Base-by-base conservation (phyloP, 768 basidiomycete species). In the Cubamyces lactineus region DNA sequence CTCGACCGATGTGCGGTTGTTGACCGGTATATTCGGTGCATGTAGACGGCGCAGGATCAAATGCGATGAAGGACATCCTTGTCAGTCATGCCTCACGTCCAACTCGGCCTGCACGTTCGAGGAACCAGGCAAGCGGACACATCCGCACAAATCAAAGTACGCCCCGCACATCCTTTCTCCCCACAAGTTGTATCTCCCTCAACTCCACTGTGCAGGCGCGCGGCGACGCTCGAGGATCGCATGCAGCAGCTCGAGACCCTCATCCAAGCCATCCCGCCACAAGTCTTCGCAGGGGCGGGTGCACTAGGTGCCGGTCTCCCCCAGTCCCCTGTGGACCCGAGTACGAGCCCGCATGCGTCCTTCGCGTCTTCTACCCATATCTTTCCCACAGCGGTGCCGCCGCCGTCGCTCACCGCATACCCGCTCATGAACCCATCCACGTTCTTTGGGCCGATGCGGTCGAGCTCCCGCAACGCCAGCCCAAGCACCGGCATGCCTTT, bases 31-130 rank as follows among this genome's bases (percentile, higher is more conserved):
- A 47, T 34, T 47, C 52, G 30, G 64, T 41, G 67, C 66, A 47
- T 42, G 16, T 66, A 93, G 91, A 19, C 89, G 91, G 56, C 80
- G 92, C 68, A 79, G 92, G 69, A 94, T 94, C 72, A 91, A 91
- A 69, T 94, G 92, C 70, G 92, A 94, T 67, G 92, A 94, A 72
- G 92, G 92, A 0, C 91, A 92, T 70, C 92, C 92, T 38, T 94
- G 91, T 73, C 90, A 93, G 75, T 90, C 91, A 13, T 94, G 92
- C 73, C 74, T 92, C n/a, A 87, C 88, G 6, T 89, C 91, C 12
- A 89, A 82, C 69, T 91, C 91, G 2, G 77, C 88, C 8, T 94
- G 92, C 66, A 93, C 92, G 0, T 93, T 93, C 69, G 92, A 93
- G 73, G 92, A 93, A 74, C 88, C 90, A 2, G 90, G 91, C 2